Conservation (phyloP, 202 grass and related monocot species). For the Digitaria exilis region DNA sequence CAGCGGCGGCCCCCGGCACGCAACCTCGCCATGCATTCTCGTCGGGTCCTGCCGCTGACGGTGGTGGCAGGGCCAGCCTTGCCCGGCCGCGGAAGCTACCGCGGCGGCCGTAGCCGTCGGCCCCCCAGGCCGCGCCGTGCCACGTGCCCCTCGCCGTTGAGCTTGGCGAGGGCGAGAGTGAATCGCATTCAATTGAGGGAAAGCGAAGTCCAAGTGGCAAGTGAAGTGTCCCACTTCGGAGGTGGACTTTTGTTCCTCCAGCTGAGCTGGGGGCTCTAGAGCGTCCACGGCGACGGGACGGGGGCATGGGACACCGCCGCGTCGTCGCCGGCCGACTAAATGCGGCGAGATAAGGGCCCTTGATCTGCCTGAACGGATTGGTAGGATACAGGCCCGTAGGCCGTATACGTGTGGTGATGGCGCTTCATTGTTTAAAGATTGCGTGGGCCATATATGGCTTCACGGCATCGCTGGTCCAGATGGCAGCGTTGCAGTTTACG, state of each 20-base stretch:
- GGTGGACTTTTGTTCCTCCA: conserved; percentile 9
- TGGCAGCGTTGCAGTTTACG: neutral
- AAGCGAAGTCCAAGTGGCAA: conserved; percentile 28
- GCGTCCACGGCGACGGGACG: conserved; percentile 13
- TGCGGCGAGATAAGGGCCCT: conserved; percentile 23
- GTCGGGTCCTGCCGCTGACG: neutral
- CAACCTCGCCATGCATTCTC: conserved; percentile 28
- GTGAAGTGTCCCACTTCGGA: conserved; percentile 33
- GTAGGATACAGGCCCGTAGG: conserved; percentile 18
- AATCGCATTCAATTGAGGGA: conserved; percentile 26
- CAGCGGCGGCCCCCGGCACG: conserved; percentile 25
- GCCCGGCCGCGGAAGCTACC: conserved; percentile 36
- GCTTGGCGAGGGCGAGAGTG: conserved; percentile 5
- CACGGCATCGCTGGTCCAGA: neutral
- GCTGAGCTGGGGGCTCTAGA: conserved; percentile 5
- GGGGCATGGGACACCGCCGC: neutral
- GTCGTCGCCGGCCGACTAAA: conserved; percentile 21
- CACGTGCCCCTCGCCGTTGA: conserved; percentile 7
- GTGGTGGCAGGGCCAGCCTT: too few relatives aligned
- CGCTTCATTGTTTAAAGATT: conserved; percentile 43
- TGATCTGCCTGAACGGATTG: conserved; percentile 43
- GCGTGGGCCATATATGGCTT: conserved; percentile 13
- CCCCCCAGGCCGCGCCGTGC: neutral
- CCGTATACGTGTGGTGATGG: conserved; percentile 18
- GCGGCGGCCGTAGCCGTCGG: conserved; percentile 8